Evolutionary conservation across 257 asterid species (phyloP), one percentile per base, ranked within the genome.

Genomic region (Capsicum rhomboideum): DNA sequence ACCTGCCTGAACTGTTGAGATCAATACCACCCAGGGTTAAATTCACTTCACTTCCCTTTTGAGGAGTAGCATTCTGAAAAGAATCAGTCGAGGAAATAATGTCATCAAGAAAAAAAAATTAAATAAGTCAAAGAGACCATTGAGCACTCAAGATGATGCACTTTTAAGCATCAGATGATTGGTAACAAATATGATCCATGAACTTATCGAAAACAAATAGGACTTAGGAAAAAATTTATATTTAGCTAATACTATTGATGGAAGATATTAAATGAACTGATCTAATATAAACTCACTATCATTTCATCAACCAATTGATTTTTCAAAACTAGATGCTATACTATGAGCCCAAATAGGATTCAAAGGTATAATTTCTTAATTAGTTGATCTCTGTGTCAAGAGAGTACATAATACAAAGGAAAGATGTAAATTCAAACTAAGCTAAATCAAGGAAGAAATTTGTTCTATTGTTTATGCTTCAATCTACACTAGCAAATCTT

Each of bases 1-100:
- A 97, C 99, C 99, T 97, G 95, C 98, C 99, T 91, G 99, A 97
- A 91, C 99, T 97, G 95, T 95, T 97, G 92, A 97, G 99, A 87
- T 97, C 99, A 86, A 97, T 97, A 85, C 99, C 99, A 84, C 99
- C 99, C 86, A 97, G 99, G 68, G 99, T 97, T 89, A 95, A 90
- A 89, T 97, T 97, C 79, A 90, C 97, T 91, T 97, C 99, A 4
- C 94, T 88, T 31, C 93, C 93, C 88, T 91, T 97, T 86, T 89
- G 97, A 83, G 97, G 95, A 84, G 87, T 89, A 66, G 85, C 97
- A 68, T 88, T 93, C 99, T 97, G 91, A 87, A 84, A 85, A 50
- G 63, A 77, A 50, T 16, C 61, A 28, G 63, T 26, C 26, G 50
- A 77, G 26, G 63, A 49, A 16, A 77, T 26, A 77, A 77, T 16